These are phyloP conservation scores for Starmera pachycereana DNA, from an alignment of 805 yeast genomes.

Conservation along the genomic window DNA sequence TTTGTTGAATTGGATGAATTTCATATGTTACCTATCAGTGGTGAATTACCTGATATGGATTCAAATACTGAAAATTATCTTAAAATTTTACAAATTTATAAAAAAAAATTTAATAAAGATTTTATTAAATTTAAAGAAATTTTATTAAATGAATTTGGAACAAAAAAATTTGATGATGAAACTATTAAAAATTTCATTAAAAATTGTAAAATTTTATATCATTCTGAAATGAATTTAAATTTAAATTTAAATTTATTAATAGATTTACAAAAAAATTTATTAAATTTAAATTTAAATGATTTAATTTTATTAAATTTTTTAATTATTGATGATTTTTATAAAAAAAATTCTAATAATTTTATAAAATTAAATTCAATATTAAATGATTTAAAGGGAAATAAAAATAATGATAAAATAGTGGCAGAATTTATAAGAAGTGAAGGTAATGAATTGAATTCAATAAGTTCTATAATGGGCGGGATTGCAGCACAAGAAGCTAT, in stretches of 20 bases:
- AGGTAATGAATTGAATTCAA: conserved; percentile 42
- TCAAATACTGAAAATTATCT: conserved; percentile 59
- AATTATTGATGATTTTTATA: too few species aligned
- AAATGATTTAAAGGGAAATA: too few species aligned
- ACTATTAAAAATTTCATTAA: conserved; percentile 45
- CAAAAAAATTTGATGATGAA: conserved; percentile 19
- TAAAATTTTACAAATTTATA: conserved; percentile 45
- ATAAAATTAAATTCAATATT: too few species aligned
- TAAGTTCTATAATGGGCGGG: conserved; percentile 71
- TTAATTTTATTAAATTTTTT: too few species aligned
- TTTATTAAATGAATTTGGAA: conserved; percentile 14
- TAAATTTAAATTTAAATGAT: too few species aligned
- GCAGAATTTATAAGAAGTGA: conserved; percentile 18
- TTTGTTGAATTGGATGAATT: conserved; percentile 33
- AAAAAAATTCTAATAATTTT: too few species aligned
- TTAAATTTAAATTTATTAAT: too few species aligned
- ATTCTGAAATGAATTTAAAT: conserved; percentile 1
- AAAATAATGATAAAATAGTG: neutral
- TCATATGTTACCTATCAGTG: conserved; percentile 53
- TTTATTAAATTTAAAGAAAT: conserved; percentile 25
- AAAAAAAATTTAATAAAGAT: conserved; percentile 44
- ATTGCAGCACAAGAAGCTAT: conserved; percentile 76
- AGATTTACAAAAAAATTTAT: neutral
- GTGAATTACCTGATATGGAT: conserved; percentile 82
- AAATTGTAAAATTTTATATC: conserved; percentile 39